These are phyloP conservation scores for Bipolaris sorokiniana DNA, from an alignment of 2,329 filamentous ascomycete species.

Conservation along the genomic window DNA sequence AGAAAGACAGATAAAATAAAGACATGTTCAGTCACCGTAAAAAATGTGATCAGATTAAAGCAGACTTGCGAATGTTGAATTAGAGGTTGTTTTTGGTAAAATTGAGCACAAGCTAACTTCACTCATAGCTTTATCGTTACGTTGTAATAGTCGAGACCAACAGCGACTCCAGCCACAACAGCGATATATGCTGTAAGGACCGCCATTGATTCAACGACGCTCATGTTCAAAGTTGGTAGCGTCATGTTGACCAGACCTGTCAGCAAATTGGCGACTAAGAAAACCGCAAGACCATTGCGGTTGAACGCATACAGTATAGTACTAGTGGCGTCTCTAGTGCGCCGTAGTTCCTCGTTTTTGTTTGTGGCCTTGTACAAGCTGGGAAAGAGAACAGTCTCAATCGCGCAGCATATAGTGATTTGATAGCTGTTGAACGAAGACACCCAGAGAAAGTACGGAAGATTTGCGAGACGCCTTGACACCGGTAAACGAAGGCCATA, in stretches of 20 bases:
- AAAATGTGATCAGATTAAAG: background rate
- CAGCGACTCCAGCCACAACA: conserved; percentile 69
- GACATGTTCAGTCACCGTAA: background rate
- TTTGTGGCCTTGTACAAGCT: conserved; percentile 65
- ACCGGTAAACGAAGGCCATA: conserved; percentile 71
- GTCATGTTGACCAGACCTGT: conserved; percentile 91
- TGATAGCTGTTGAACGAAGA: conserved; percentile 89
- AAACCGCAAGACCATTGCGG: conserved; percentile 82
- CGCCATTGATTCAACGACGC: conserved; percentile 68
- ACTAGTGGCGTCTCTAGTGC: conserved; percentile 75
- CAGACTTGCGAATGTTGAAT: background rate
- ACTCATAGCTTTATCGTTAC: conserved; percentile 69
- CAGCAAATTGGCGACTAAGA: conserved; percentile 84
- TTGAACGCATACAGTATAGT: conserved; percentile 84
- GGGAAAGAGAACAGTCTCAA: conserved; percentile 82
- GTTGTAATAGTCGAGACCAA: conserved; percentile 68
- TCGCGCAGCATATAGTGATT: conserved; percentile 75
- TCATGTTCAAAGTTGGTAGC: conserved; percentile 78
- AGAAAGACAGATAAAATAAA: background rate
- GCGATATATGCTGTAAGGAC: conserved; percentile 77
- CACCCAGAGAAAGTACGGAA: conserved; percentile 93
- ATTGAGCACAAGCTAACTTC: background rate
- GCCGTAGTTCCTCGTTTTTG: conserved; percentile 65
- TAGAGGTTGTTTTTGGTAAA: background rate
- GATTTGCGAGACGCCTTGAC: conserved; percentile 87